Base-by-base conservation (phyloP, 192 early-diverging fungal species). In the Umbelopsis isabellina region DNA sequence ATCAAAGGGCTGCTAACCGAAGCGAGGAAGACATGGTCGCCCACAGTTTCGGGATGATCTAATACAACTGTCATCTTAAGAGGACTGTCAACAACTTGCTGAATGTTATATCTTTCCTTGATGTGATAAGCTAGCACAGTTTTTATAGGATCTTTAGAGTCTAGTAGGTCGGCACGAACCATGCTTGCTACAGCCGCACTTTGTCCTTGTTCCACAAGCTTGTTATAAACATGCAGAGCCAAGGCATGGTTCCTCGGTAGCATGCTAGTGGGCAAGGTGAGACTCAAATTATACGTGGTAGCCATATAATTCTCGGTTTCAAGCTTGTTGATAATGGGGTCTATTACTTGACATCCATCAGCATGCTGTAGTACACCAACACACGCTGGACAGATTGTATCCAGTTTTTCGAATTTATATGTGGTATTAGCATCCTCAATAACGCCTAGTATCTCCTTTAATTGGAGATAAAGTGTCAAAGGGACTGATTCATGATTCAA, bases 71-170 rank as follows among this genome's bases (percentile, higher is more conserved):
- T 84, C 53, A 91, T 78, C 44, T 74, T 77, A 25, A 89, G 80
- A 22, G 80, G 77, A 52, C 78, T 79, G 15, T 69, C 61, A 44
- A 81, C 66, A 50, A 83, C 74, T 49, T 83, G 71, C 0, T 50
- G 65, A 46, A 85, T 52, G 1, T 79, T 76, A 12, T 76, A 79
- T 16, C 41, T 61, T 22, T 48, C 22, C 27, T 69, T 75, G 10
- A 88, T 70, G 0, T 70, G 66, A 66, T 82, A 71, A 1, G 75
- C 69, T 35, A 89, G 65, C 18, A 91, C 22, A 16, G 72, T 49
- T 64, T 80, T 83, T 8, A 90, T 82, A 46, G 85, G 70, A 53
- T 92, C 88, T 50, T 91, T 92, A 50, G 87, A 82, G 37, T 90
- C 87, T 7, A 80, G 53, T 3, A 74, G 67, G 4, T 49, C 50